Evolutionary conservation across 2,329 filamentous ascomycete species (phyloP), one percentile per base, ranked within the genome.

Genomic region (Paecilomyces dactylethromorphus): DNA sequence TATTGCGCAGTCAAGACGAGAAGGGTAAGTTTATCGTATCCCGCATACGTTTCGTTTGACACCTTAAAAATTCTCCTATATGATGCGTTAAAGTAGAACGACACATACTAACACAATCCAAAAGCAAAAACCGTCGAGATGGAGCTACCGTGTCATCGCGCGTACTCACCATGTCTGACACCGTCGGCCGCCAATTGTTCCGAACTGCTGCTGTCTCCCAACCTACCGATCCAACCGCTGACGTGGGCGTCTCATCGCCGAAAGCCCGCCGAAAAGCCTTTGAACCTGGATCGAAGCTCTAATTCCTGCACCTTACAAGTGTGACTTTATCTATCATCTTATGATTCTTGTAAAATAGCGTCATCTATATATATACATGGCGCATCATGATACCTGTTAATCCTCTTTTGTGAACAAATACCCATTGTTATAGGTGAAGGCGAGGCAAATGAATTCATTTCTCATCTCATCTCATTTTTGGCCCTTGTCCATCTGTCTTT

Each of bases 71-170:
- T 5, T 18, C 5, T 18, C 7, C 10, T 7, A 18, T 18, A n/a
- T 45, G 39, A 8, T 21, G 15, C 15, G 7, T 45, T 45, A 6
- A 29, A 26, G 22, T 31, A 18, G 33, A 50, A 21, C 12, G 15
- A 55, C 32, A 10, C n/a, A 53, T n/a, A 51, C 57, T 53, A 50
- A 35, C 24, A 13, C 32, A 3, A 26, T 33, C 12, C 56, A 45
- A 22, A 21, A 78, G 76, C 8, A 99, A 97, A 84, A 97, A 97
- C 71, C 81, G 94, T 22, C 83, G 93, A n/a, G 94, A 99, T 72
- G 92, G 92, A 12, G 90, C 88, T 1, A 96, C 92, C 0, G 92
- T 97, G 2, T 89, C 88, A 65, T 89, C 84, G 12, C 82, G 94
- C 21, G 93, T 99, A 11, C 75, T 97, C 39, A 79, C 81, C 6